Evolutionary conservation across 73 alveolate species (phyloP), one percentile per base, ranked within the genome.

Genomic region (Paramecium primaurelia): DNA sequence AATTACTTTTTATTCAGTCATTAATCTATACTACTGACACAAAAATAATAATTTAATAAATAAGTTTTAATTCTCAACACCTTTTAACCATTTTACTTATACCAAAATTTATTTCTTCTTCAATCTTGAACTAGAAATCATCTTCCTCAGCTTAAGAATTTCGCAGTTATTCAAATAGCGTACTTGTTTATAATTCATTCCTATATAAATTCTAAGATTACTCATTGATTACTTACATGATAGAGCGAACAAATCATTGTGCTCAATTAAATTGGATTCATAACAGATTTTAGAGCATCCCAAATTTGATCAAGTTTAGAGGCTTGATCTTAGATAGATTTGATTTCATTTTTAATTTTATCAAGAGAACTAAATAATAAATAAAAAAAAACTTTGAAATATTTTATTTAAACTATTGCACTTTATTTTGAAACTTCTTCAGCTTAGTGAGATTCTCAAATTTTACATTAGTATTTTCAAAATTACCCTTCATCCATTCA

Each of bases 401-500:
- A 80, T 28, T 45, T 80, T 8, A 44, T 80, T 80, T 75, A 4
- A 75, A 25, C 9, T n/a, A 38, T 75, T 75, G 18, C 8, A 75
- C 88, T 20, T 75, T 75, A 3, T 1, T 38, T 34, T 75, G 30
- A 38, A 75, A 75, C 88, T 75, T 75, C 34, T 75, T 75, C 60
- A 75, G 34, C 18, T 75, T 75, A 0, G 58, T 38, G 36, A 75
- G 88, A 26, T 75, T 36, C 36, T 75, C 88, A 36, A 75, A 36
- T 38, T 36, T 14, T 36, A 75, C 60, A 36, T 32, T 38, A 0
- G 88, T 38, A 3, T 75, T 75, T 26, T 34, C 32, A 75, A 38
- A 75, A 9, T 44, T 69, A 36, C 18, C 69, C 34, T 25, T 36
- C 88, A 75, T 75, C 88, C 88, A 75, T 37, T 75, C 88, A n/a